These are phyloP conservation scores for Suillus placidus DNA, from an alignment of 768 basidiomycete species.

Conservation along the genomic window DNA sequence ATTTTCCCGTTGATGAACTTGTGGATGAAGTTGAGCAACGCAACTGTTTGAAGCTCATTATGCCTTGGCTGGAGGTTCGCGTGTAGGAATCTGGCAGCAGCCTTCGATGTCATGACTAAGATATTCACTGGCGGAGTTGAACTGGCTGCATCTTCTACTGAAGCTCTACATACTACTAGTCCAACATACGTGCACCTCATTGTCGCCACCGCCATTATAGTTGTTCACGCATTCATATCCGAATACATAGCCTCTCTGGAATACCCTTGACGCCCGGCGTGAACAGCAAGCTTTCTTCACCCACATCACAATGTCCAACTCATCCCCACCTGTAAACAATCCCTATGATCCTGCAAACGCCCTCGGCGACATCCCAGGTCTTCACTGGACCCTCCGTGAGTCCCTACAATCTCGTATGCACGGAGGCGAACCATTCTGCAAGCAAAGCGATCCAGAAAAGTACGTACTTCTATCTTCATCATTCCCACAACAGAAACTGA, in stretches of 20 bases:
- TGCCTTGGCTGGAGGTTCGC: too few relatives aligned
- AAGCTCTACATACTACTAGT: too few relatives aligned
- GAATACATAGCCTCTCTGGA: neutral
- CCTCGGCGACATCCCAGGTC: conserved; percentile 60
- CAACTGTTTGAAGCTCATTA: too few relatives aligned
- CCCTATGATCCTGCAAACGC: conserved; percentile 55
- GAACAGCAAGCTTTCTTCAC: neutral
- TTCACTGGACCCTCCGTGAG: conserved; percentile 68
- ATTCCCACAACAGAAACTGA: conserved; percentile 9
- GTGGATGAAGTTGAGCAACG: too few relatives aligned
- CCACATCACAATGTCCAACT: conserved; percentile 22
- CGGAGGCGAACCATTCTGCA: conserved; percentile 79
- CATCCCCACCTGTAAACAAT: conserved; percentile 33
- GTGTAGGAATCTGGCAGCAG: too few relatives aligned
- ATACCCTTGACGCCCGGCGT: neutral
- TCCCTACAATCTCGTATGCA: conserved; percentile 87
- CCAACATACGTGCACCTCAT: too few relatives aligned
- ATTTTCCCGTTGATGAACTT: too few relatives aligned
- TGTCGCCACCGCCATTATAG: too few relatives aligned
- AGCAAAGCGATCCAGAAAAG: conserved; percentile 61
- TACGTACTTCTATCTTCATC: conserved; percentile 38
- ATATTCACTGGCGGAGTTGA: too few relatives aligned
- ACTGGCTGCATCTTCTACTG: too few relatives aligned
- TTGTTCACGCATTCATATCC: neutral
- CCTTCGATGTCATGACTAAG: too few relatives aligned